Conservation (phyloP, 2,329 filamentous ascomycete species). For the Aphanoascus verrucosus region DNA sequence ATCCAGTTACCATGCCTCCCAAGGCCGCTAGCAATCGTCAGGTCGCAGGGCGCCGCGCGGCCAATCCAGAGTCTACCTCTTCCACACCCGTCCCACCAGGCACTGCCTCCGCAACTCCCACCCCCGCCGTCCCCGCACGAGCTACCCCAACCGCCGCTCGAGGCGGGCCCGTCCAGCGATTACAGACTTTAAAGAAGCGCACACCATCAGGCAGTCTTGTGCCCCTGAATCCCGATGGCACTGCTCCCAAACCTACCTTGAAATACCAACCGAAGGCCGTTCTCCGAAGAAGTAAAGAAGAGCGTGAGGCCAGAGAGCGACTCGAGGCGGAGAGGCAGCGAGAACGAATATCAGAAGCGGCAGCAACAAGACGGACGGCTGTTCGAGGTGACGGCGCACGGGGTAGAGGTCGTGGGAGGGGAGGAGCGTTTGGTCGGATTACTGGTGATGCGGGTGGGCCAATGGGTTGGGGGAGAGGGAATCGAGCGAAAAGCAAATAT, state of each 20-base stretch:
- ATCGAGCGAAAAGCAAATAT: slow-evolving; percentile 19
- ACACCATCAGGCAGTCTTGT: slow-evolving; percentile 30
- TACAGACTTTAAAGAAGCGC: slow-evolving; percentile 35
- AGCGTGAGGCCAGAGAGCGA: slow-evolving; percentile 35
- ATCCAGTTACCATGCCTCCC: slow-evolving; percentile 9
- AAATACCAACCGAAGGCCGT: slow-evolving; percentile 37
- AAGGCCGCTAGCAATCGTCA: slow-evolving; percentile 11
- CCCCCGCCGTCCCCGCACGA: background rate
- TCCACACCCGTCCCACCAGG: slow-evolving; percentile 7
- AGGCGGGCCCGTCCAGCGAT: slow-evolving; percentile 28
- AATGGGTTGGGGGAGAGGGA: slow-evolving; percentile 22
- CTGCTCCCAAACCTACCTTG: slow-evolving; percentile 29
- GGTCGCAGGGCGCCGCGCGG: slow-evolving; percentile 3
- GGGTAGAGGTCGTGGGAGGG: slow-evolving; percentile 24
- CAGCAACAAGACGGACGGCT: slow-evolving; percentile 19
- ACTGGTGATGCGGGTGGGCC: slow-evolving; percentile 23
- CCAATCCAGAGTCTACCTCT: slow-evolving; percentile 3
- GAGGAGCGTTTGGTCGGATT: slow-evolving; percentile 24
- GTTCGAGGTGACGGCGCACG: slow-evolving; percentile 14
- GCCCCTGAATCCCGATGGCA: slow-evolving; percentile 22
- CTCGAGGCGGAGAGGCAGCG: slow-evolving; percentile 33
- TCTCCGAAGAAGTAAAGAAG: slow-evolving; percentile 35
- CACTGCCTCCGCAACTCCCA: background rate
- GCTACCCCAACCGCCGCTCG: slow-evolving; percentile 12
- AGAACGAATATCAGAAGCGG: slow-evolving; percentile 32